Percentiles rank a stretch among this genome's conserved stretches.
These are phyloP conservation scores for Tricholoma terreum DNA, from an alignment of 768 basidiomycete genomes.

Conservation along the genomic window DNA sequence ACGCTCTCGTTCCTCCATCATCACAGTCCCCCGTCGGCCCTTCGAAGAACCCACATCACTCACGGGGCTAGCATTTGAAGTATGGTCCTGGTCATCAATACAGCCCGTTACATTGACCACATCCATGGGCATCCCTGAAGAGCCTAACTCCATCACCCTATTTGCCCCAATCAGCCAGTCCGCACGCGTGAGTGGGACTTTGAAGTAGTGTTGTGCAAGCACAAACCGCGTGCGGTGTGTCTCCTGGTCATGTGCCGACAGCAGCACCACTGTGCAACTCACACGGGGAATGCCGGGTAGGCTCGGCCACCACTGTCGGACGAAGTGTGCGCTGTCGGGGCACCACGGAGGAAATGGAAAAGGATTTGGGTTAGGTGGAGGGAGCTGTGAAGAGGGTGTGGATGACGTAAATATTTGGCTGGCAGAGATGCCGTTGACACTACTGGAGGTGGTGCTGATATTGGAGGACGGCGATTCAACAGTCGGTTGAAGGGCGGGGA, in stretches of 20 bases:
- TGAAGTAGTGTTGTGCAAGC: slow-evolving; percentile 74
- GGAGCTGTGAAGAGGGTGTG: neutral
- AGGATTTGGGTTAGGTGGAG: slow-evolving; percentile 42
- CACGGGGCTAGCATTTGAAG: neutral
- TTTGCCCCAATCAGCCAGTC: slow-evolving; percentile 22
- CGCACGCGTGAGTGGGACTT: slow-evolving; percentile 51
- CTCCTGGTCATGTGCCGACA: slow-evolving; percentile 58
- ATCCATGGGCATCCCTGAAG: neutral
- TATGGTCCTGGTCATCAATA: neutral
- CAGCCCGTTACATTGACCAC: neutral
- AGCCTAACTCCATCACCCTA: slow-evolving; percentile 7
- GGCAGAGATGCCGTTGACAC: slow-evolving; percentile 5
- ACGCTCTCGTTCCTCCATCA: slow-evolving; percentile 8
- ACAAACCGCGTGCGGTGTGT: slow-evolving; percentile 62
- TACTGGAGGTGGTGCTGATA: neutral
- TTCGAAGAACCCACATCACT: neutral
- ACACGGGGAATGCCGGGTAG: slow-evolving; percentile 59
- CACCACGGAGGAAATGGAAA: slow-evolving; percentile 69
- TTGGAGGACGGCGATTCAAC: neutral
- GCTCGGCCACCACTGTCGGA: slow-evolving; percentile 80
- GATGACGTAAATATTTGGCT: slow-evolving; percentile 6
- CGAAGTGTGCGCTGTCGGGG: slow-evolving; percentile 73
- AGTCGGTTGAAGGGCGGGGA: neutral
- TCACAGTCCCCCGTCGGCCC: neutral
- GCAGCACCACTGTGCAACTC: slow-evolving; percentile 70